phyloP scores from a whole-genome alignment of 2,329 filamentous ascomycete genomes.

The Verticillium dahliae region DNA sequence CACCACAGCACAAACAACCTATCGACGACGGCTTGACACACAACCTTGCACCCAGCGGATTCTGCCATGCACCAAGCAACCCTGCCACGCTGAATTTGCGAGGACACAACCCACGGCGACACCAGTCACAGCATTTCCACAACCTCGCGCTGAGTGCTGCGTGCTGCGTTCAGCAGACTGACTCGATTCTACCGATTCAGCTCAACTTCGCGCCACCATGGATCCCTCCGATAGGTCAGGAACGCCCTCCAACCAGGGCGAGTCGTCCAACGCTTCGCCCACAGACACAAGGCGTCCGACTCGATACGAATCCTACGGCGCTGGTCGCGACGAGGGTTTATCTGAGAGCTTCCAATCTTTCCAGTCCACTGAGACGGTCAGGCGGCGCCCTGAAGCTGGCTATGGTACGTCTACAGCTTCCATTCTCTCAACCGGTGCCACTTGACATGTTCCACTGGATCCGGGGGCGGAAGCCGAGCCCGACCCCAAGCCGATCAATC shows the following conservation, averaged over 20 bases:
- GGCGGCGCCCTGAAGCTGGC: slow-evolving; percentile 44
- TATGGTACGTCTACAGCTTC: slow-evolving; percentile 46
- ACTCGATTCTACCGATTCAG: not conserved
- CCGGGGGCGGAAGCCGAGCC: slow-evolving; percentile 4
- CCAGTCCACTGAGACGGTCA: slow-evolving; percentile 54
- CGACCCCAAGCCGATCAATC: slow-evolving; percentile 19
- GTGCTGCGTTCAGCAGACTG: not conserved
- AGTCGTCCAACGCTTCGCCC: not conserved
- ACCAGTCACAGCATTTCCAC: not conserved
- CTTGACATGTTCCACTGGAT: not conserved
- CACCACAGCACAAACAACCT: not conserved
- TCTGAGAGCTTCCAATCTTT: slow-evolving; percentile 52
- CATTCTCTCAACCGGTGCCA: not conserved
- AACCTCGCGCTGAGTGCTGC: not conserved
- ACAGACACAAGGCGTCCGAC: slow-evolving; percentile 41
- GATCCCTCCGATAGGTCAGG: not conserved
- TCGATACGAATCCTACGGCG: slow-evolving; percentile 24
- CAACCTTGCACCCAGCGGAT: not conserved
- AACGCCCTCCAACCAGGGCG: not conserved
- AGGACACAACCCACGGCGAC: not conserved
- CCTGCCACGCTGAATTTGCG: not conserved
- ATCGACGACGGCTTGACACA: not conserved
- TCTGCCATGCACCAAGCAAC: not conserved
- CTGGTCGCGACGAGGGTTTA: slow-evolving; percentile 34
- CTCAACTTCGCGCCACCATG: not conserved